Base-by-base conservation (phyloP, 2,329 filamentous ascomycete genomes). In the Aspergillus oerlinghausenensis region DNA sequence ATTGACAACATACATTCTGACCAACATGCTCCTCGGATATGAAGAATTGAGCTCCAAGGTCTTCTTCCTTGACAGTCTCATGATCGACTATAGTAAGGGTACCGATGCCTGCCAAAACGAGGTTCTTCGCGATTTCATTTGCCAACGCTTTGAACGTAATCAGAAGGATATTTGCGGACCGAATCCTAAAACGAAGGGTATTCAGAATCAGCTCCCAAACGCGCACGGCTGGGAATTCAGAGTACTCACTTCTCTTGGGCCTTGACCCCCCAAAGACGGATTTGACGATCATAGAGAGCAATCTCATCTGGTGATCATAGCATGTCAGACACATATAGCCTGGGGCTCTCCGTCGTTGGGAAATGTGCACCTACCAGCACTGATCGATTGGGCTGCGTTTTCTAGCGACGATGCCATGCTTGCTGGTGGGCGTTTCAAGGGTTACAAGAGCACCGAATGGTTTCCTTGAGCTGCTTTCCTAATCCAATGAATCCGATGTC, bases 111-210 rank as follows among this genome's bases (percentile, higher is more conserved):
- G 94, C 92, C 2, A 99, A 85, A 19, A 97, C 93, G 23, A 99
- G 86, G 71, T 97, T 99, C 80, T 99, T 99, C 61, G 94, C 92
- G 54, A 97, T 88, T 76, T 99, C 94, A 71, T 93, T 95, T 56
- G 89, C 92, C 17, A 99, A 84, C 0, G 89, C 92, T 69, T 89
- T 90, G 73, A 96, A 86, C 29, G 87, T 92, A 64, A 99, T 88
- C 60, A 99, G 84, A 49, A 97, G 86, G 65, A 99, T 88, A 68
- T 92, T 92, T 57, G 94, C 91, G 57, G 84, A 89, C 65, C 93
- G 90, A 56, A 99, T 92, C 70, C 89, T 91, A 55, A 35, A 21
- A 49, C 19, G 10, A 25, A 47, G 10, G 26, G 23, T 29, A 51
- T 47, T 40, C 32, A 48, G 21, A n/a, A 10, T 29, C 10, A 54